Evolutionary conservation across 1,284 basidiomycete species (phyloP).

Genomic region (Laetiporus sulphureus): DNA sequence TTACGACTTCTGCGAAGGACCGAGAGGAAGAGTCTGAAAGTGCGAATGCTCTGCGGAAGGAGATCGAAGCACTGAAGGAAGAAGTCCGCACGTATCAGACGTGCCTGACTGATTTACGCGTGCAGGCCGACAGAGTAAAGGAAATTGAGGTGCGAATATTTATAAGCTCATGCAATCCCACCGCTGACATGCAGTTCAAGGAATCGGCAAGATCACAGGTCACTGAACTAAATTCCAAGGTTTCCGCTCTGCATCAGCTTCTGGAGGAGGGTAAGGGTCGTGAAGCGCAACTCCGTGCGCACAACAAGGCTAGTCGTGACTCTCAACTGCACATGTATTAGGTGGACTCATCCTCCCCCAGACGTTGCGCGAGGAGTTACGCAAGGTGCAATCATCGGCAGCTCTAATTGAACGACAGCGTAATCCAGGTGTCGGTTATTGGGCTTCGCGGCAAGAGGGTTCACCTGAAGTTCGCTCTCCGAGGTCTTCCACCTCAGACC

Average conservation of each 20-base stretch:
- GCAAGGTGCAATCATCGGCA: conserved; percentile 88
- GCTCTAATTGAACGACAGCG: conserved; percentile 85
- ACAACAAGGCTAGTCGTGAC: conserved; percentile 59
- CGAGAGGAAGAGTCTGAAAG: conserved; percentile 55
- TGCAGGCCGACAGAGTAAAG: conserved; percentile 42
- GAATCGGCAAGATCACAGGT: conserved; percentile 35
- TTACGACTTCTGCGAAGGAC: conserved; percentile 51
- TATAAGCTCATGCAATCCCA: background rate
- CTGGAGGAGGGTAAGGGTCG: conserved; percentile 58
- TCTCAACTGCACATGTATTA: background rate
- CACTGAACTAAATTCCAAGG: conserved; percentile 37
- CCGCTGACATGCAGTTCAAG: conserved; percentile 27
- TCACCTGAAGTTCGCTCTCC: conserved; percentile 38
- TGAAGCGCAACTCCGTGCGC: conserved; percentile 58
- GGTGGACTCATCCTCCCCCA: conserved; percentile 24
- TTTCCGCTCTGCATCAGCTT: conserved; percentile 45
- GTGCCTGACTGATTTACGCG: conserved; percentile 42
- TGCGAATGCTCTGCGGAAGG: conserved; percentile 45
- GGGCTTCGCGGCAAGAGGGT: conserved; percentile 49
- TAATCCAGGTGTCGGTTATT: conserved; percentile 91
- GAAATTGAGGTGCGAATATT: conserved; percentile 47
- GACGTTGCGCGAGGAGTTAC: conserved; percentile 85
- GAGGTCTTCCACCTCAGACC: conserved; percentile 40
- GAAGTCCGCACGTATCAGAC: conserved; percentile 40
- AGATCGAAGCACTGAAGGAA: conserved; percentile 46